Conservation (phyloP, 129 eudicot species). For the Glebionis coronaria region DNA sequence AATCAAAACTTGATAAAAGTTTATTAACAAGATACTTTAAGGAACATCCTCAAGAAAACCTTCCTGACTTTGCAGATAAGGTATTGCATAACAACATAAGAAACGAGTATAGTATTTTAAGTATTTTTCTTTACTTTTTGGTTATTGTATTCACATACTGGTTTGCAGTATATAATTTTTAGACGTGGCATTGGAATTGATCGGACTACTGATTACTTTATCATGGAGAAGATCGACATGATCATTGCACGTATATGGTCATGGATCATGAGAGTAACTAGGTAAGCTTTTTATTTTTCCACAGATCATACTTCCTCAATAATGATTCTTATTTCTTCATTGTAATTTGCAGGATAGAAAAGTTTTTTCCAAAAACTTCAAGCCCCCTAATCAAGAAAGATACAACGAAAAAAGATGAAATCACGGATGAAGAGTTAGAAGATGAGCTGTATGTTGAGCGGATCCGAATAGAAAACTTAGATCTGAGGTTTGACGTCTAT, state of each 20-base stretch:
- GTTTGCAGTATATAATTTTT: slow-evolving; percentile 71
- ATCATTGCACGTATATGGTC: slow-evolving; percentile 74
- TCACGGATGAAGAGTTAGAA: slow-evolving; percentile 30
- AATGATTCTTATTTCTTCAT: neutral
- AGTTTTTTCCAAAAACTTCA: slow-evolving; percentile 39
- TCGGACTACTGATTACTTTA: slow-evolving; percentile 69
- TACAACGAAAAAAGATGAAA: slow-evolving; percentile 45
- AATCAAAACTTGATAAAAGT: slow-evolving; percentile 86
- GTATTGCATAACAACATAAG: slow-evolving; percentile 26
- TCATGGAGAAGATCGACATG: slow-evolving; percentile 82
- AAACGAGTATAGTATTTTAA: neutral
- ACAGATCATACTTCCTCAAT: neutral
- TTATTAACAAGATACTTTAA: slow-evolving; percentile 66
- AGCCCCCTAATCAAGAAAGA: slow-evolving; percentile 34
- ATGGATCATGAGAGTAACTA: slow-evolving; percentile 70
- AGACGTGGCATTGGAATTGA: slow-evolving; percentile 96
- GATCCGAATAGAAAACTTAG: slow-evolving; percentile 80
- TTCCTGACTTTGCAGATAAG: slow-evolving; percentile 94
- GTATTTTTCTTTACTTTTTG: neutral
- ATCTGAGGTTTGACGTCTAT: slow-evolving; percentile 46
- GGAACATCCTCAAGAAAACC: slow-evolving; percentile 67
- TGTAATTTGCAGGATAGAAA: slow-evolving; percentile 51
- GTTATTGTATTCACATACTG: neutral
- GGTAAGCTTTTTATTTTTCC: slow-evolving; percentile 30
- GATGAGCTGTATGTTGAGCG: slow-evolving; percentile 75